Conservation (phyloP, 2,329 filamentous ascomycete species). For the Fusarium veterinarium region DNA sequence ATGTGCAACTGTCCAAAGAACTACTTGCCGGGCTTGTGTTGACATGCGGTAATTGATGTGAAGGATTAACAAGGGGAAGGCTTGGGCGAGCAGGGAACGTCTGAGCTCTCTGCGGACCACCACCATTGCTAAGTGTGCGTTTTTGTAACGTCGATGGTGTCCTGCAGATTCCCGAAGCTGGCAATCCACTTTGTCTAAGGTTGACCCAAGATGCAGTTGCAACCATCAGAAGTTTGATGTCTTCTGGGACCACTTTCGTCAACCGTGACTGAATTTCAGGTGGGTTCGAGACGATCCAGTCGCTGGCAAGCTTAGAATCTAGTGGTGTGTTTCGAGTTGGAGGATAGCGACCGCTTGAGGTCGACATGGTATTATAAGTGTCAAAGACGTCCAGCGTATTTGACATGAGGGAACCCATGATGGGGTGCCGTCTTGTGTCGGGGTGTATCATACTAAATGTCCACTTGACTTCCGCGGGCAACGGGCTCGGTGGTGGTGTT, state of each 20-base stretch:
- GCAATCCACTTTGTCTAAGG: conserved; percentile 52
- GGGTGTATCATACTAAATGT: conserved; percentile 83
- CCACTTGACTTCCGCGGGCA: conserved; percentile 65
- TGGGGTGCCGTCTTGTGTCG: conserved; percentile 75
- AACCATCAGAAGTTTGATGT: conserved; percentile 53
- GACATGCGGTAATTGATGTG: conserved; percentile 23
- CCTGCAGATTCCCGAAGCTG: conserved; percentile 47
- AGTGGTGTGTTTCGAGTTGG: conserved; percentile 54
- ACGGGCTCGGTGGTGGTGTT: conserved; percentile 40
- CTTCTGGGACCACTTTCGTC: conserved; percentile 47
- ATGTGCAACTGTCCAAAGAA: conserved; percentile 25
- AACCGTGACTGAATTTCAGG: conserved; percentile 45
- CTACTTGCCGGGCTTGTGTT: conserved; percentile 36
- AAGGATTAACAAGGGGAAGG: conserved; percentile 28
- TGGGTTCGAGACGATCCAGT: conserved; percentile 36
- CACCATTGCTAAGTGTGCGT: conserved; percentile 37
- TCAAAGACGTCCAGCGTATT: conserved; percentile 76
- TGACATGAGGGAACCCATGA: conserved; percentile 75
- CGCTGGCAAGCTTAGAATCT: conserved; percentile 35
- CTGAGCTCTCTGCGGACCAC: conserved; percentile 33
- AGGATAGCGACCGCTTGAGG: conserved; percentile 61
- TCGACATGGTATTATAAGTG: conserved; percentile 69
- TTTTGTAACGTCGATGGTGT: conserved; percentile 42
- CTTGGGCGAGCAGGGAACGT: conserved; percentile 35
- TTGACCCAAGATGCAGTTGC: conserved; percentile 54